Percentiles rank a stretch among this genome's conserved stretches.
These are phyloP conservation scores for Hymenoscyphus salicellus DNA, from an alignment of 2,329 filamentous ascomycete genomes.

Conservation along the genomic window DNA sequence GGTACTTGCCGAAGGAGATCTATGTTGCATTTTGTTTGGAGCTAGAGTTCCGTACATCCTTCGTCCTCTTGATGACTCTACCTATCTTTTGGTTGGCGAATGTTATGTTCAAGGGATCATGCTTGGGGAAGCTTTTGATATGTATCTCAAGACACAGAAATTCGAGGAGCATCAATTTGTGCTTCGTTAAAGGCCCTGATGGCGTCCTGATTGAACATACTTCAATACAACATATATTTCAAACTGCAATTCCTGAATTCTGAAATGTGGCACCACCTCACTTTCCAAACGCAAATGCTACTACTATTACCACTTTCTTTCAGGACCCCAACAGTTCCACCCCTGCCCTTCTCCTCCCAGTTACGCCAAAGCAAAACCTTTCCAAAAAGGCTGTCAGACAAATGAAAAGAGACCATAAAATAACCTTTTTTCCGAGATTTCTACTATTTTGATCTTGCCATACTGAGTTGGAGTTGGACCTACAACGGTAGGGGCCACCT, in stretches of 20 bases:
- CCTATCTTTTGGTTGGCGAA: not conserved
- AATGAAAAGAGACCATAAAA: too few relatives aligned
- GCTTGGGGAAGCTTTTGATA: not conserved
- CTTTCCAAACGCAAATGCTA: not conserved
- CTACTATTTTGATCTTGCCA: too few relatives aligned
- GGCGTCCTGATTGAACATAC: not conserved
- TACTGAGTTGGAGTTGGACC: too few relatives aligned
- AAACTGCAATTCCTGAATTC: not conserved
- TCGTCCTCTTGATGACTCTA: not conserved
- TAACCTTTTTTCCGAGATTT: too few relatives aligned
- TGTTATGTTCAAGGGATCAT: not conserved
- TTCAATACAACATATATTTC: not conserved
- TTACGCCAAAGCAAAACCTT: too few relatives aligned
- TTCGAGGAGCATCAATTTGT: not conserved
- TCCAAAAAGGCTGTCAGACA: too few relatives aligned
- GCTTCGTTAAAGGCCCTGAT: not conserved
- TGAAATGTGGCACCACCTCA: not conserved
- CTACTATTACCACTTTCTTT: too few relatives aligned
- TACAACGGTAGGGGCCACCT: too few relatives aligned
- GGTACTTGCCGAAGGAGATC: not conserved
- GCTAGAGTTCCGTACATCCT: not conserved
- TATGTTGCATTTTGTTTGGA: not conserved
- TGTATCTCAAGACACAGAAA: not conserved
- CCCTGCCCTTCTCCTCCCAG: too few relatives aligned
- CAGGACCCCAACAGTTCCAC: too few relatives aligned